phyloP scores from a whole-genome alignment of 2,329 filamentous ascomycete genomes.

The Annulohypoxylon truncatum region DNA sequence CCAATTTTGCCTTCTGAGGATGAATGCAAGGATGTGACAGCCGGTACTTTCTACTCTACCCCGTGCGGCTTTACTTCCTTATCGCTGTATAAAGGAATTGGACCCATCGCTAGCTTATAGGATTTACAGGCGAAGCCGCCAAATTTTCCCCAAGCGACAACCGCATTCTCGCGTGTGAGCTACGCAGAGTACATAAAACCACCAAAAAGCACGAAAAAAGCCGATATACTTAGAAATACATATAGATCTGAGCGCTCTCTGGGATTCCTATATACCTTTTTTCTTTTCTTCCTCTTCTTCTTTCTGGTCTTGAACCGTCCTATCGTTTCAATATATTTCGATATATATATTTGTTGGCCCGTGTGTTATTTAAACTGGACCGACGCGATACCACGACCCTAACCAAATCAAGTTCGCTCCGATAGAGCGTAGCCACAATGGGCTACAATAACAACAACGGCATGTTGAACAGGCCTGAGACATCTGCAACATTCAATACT shows the following conservation, averaged over 20 bases:
- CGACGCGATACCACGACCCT: slow-evolving; percentile 12
- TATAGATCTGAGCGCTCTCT: slow-evolving; percentile 21
- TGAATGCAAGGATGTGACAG: slow-evolving; percentile 5
- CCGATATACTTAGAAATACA: slow-evolving; percentile 3
- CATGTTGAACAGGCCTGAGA: slow-evolving; percentile 40
- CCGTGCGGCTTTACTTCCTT: slow-evolving; percentile 12
- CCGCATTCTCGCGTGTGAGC: slow-evolving; percentile 4
- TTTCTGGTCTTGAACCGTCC: slow-evolving; percentile 21
- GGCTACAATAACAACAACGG: slow-evolving; percentile 38
- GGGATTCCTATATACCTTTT: slow-evolving; percentile 1
- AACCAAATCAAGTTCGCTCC: slow-evolving; percentile 3
- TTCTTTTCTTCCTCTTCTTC: not conserved
- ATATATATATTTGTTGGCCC: not conserved
- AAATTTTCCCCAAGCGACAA: not conserved
- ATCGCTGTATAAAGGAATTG: slow-evolving; percentile 20
- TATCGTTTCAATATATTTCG: not conserved
- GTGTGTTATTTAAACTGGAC: slow-evolving; percentile 23
- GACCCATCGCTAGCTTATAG: slow-evolving; percentile 8
- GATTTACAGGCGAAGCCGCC: slow-evolving; percentile 6
- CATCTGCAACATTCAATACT: slow-evolving; percentile 30
- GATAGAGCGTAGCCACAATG: slow-evolving; percentile 40
- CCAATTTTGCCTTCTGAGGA: slow-evolving; percentile 11
- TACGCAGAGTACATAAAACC: slow-evolving; percentile 6
- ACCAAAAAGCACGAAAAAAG: not conserved
- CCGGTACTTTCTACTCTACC: slow-evolving; percentile 21